Conservation (phyloP, 1,284 basidiomycete species). For the Ustanciosporium gigantosporum region DNA sequence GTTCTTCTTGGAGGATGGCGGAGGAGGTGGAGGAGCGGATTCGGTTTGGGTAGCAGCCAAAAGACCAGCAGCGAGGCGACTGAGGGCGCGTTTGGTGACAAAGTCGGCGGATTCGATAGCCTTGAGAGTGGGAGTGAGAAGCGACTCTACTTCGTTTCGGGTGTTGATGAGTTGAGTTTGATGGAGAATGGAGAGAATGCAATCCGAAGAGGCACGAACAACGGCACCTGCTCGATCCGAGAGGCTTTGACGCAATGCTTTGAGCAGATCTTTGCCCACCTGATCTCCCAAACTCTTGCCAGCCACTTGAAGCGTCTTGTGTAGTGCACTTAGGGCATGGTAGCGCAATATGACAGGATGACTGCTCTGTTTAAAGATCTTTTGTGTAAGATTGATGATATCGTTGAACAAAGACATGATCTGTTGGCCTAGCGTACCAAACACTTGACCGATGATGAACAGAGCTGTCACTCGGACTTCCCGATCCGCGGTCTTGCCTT, state of each 20-base stretch:
- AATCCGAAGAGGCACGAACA: slow-evolving; percentile 78
- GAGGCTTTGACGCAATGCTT: slow-evolving; percentile 76
- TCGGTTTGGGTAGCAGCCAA: slow-evolving; percentile 82
- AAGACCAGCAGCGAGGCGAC: slow-evolving; percentile 79
- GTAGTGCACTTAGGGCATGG: slow-evolving; percentile 76
- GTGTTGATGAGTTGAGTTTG: slow-evolving; percentile 61
- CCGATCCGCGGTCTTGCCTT: slow-evolving; percentile 70
- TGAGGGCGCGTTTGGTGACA: slow-evolving; percentile 76
- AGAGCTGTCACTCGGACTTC: slow-evolving; percentile 74
- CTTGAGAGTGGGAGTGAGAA: slow-evolving; percentile 73
- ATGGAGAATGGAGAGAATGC: slow-evolving; percentile 57
- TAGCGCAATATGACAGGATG: slow-evolving; percentile 73
- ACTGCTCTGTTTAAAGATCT: slow-evolving; percentile 29
- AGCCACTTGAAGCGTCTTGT: slow-evolving; percentile 75
- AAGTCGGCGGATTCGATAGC: slow-evolving; percentile 78
- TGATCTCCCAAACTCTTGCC: slow-evolving; percentile 82
- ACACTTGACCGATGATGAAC: slow-evolving; percentile 83
- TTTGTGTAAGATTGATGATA: slow-evolving; percentile 63
- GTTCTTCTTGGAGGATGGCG: slow-evolving; percentile 61
- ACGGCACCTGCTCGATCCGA: slow-evolving; percentile 83
- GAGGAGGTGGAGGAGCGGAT: slow-evolving; percentile 63
- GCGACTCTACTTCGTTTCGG: slow-evolving; percentile 73
- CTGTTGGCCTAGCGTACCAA: slow-evolving; percentile 77
- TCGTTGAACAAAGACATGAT: slow-evolving; percentile 94
- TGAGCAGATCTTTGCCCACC: slow-evolving; percentile 78